Conservation (phyloP, 169 alveolate species). For the Pseudocohnilembus persalinus region DNA sequence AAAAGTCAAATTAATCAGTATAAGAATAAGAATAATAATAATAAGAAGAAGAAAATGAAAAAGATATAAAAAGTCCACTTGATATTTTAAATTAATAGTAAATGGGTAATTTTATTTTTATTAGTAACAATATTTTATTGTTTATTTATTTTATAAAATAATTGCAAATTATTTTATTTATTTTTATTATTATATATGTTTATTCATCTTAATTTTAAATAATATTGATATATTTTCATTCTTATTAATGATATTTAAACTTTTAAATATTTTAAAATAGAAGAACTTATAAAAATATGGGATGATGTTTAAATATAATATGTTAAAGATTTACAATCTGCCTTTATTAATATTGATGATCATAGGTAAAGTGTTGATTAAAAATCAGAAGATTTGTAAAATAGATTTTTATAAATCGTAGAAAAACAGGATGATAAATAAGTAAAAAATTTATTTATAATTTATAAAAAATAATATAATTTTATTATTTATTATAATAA, state of each 20-base stretch:
- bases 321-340: conserved; percentile 1
- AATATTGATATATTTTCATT: too few species aligned
- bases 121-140: too few species aligned
- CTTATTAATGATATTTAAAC: too few species aligned
- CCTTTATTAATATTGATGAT: not conserved
- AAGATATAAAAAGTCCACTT: too few species aligned
- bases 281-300: conserved; percentile 15
- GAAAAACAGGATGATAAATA: conserved; percentile 21
- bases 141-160: too few species aligned
- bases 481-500: too few species aligned
- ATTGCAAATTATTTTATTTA: too few species aligned
- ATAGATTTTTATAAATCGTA: conserved; percentile 12
- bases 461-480: not conserved
- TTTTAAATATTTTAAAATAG: not conserved
- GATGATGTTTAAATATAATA: not conserved
- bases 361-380: conserved; percentile 2
- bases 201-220: too few species aligned
- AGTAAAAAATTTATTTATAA: not conserved
- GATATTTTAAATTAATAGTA: too few species aligned
- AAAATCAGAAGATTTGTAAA: not conserved
- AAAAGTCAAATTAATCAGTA: not conserved
- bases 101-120: too few species aligned
- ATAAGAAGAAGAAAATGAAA: not conserved
- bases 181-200: too few species aligned
- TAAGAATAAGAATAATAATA: not conserved